These are phyloP conservation scores for Chlamydomonas reinhardtii DNA, from an alignment of 163 green algal species.

Conservation along the genomic window DNA sequence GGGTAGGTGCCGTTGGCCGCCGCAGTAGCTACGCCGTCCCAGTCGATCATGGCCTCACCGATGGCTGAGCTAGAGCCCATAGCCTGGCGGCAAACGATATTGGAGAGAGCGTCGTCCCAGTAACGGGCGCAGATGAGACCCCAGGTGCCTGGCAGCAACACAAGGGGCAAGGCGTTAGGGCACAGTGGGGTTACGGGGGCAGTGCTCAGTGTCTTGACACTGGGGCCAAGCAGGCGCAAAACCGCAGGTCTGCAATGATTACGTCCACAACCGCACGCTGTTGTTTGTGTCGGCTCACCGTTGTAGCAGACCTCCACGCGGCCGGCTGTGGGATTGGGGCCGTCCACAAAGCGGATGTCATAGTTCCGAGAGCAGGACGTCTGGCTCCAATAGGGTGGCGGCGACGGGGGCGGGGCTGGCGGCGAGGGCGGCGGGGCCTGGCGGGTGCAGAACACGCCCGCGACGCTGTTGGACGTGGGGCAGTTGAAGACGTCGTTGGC, in stretches of 20 bases:
- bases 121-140: not conserved
- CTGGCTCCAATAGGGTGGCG: not conserved
- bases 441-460: not conserved
- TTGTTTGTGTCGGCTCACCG: too few species aligned
- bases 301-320: not conserved
- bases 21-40: not conserved
- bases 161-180: not conserved
- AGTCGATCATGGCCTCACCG: not conserved
- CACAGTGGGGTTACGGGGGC: too few species aligned
- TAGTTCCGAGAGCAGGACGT: not conserved
- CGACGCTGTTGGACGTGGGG: not conserved
- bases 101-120: constrained; percentile 10
- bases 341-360: not conserved
- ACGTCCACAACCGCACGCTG: too few species aligned
- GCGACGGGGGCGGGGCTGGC: not conserved
- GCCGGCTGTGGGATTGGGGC: not conserved
- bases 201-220: too few species aligned
- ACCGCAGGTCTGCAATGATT: too few species aligned
- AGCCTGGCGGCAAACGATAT: constrained; percentile 19
- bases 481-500: not conserved
- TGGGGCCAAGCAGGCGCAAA: too few species aligned
- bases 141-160: not conserved
- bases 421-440: not conserved
- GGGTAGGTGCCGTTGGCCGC: not conserved
- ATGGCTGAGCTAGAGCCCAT: not conserved